Conservation (phyloP, 2,329 filamentous ascomycete genomes). For the Nectriaceae sp. region DNA sequence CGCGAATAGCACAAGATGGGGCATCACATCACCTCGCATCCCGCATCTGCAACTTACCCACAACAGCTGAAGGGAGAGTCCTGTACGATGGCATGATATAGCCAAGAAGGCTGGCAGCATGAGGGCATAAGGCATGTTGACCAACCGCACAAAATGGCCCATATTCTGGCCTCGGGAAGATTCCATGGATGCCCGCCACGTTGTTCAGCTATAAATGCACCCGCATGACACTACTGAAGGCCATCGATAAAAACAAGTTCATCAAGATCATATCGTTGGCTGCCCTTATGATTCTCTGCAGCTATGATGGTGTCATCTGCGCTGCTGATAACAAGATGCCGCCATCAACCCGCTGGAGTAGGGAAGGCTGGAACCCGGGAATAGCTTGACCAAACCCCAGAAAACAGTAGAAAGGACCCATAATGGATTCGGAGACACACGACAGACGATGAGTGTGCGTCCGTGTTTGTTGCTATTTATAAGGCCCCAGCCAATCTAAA, state of each 20-base stretch:
- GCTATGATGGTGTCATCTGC: slow-evolving; percentile 2
- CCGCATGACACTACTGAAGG: too few species aligned
- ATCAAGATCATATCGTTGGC: too few species aligned
- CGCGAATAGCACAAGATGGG: slow-evolving; percentile 19
- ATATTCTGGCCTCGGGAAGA: too few species aligned
- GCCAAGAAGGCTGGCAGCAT: not conserved
- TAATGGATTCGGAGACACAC: not conserved
- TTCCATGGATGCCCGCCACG: not conserved
- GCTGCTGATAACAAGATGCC: slow-evolving; percentile 1
- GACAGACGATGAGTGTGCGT: slow-evolving; percentile 4
- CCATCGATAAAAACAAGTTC: too few species aligned
- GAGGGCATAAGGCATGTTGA: too few species aligned
- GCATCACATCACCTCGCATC: slow-evolving; percentile 27
- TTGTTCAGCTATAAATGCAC: too few species aligned
- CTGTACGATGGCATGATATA: not conserved
- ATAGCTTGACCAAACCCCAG: slow-evolving; percentile 18
- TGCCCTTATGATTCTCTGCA: slow-evolving; percentile 5
- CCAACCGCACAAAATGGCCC: too few species aligned
- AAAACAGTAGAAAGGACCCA: not conserved
- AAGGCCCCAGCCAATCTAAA: slow-evolving; percentile 5
- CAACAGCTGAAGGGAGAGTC: not conserved
- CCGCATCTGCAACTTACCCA: not conserved
- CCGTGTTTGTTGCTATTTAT: slow-evolving; percentile 15
- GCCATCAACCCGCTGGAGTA: not conserved
- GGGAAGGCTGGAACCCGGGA: slow-evolving; percentile 5